Evolutionary conservation across 176 grass and related monocot genomes (phyloP).

Genomic region (Dactylis glomerata): DNA sequence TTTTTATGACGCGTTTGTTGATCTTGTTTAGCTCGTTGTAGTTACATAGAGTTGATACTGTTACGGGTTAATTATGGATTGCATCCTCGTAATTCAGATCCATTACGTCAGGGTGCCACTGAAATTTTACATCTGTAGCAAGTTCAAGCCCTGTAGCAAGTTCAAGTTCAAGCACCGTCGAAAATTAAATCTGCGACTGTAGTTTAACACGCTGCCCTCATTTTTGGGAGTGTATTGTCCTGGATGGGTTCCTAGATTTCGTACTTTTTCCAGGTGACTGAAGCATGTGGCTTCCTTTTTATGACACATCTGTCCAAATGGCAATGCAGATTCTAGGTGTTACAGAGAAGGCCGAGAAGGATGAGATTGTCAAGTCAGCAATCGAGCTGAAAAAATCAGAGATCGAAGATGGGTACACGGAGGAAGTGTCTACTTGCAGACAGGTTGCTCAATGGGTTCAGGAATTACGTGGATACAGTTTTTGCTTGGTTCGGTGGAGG

Average conservation of each 20-base stretch:
- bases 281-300: not conserved
- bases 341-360: slow-evolving; percentile 88
- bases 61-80: not conserved
- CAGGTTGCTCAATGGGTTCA: slow-evolving; percentile 47
- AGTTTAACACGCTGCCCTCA: not conserved
- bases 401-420: slow-evolving; percentile 83
- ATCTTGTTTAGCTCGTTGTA: not conserved
- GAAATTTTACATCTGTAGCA: not conserved
- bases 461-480: not conserved
- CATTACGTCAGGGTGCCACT: not conserved
- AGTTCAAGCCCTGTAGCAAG: not conserved
- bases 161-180: not conserved
- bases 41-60: not conserved
- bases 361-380: slow-evolving; percentile 93
- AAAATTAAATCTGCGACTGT: not conserved
- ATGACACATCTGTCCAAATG: slow-evolving; percentile 16
- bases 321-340: slow-evolving; percentile 72
- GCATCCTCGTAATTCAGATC: not conserved
- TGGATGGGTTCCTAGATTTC: not conserved
- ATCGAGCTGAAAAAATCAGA: slow-evolving; percentile 71
- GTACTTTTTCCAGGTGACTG: not conserved
- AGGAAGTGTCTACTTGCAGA: slow-evolving; percentile 51
- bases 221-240: not conserved
- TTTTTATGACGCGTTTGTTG: not conserved
- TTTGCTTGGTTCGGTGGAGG: not conserved